These are phyloP conservation scores for Phanerodontia chrysosporium DNA, from an alignment of 768 basidiomycete species.

Conservation along the genomic window DNA sequence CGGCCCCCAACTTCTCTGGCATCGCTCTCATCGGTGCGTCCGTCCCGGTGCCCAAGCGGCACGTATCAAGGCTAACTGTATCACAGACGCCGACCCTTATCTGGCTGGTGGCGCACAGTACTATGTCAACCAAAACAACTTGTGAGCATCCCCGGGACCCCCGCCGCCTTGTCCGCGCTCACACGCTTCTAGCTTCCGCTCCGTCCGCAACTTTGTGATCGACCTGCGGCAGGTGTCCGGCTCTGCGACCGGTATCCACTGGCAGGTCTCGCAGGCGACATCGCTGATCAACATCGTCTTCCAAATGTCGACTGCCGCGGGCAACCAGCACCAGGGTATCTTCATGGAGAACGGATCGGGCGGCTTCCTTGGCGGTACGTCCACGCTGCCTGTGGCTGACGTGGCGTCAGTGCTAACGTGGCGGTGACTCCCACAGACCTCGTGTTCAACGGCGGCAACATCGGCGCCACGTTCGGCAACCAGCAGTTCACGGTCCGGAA, in stretches of 20 bases:
- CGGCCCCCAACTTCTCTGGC: slow-evolving; percentile 55
- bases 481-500: slow-evolving; percentile 78
- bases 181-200: slow-evolving; percentile 41
- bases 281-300: slow-evolving; percentile 70
- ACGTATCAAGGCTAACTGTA: not conserved
- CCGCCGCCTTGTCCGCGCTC: not conserved
- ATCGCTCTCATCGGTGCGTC: slow-evolving; percentile 67
- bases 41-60: not conserved
- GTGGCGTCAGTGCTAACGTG: not conserved
- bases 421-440: slow-evolving; percentile 30
- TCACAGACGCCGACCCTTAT: slow-evolving; percentile 23
- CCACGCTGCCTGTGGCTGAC: not conserved
- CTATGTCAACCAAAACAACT: slow-evolving; percentile 58
- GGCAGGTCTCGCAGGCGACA: slow-evolving; percentile 80
- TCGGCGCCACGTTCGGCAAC: slow-evolving; percentile 51
- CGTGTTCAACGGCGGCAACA: slow-evolving; percentile 42
- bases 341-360: slow-evolving; percentile 75
- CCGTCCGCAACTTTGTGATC: slow-evolving; percentile 71
- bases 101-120: slow-evolving; percentile 58
- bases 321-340: slow-evolving; percentile 71
- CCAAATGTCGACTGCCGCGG: slow-evolving; percentile 58
- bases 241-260: slow-evolving; percentile 66
- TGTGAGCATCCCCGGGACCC: slow-evolving; percentile 21
- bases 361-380: slow-evolving; percentile 53
- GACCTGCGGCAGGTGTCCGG: slow-evolving; percentile 49